Evolutionary conservation across 73 alveolate species (phyloP), one percentile per base, ranked within the genome.

Genomic region (Symbiodinium natans): DNA sequence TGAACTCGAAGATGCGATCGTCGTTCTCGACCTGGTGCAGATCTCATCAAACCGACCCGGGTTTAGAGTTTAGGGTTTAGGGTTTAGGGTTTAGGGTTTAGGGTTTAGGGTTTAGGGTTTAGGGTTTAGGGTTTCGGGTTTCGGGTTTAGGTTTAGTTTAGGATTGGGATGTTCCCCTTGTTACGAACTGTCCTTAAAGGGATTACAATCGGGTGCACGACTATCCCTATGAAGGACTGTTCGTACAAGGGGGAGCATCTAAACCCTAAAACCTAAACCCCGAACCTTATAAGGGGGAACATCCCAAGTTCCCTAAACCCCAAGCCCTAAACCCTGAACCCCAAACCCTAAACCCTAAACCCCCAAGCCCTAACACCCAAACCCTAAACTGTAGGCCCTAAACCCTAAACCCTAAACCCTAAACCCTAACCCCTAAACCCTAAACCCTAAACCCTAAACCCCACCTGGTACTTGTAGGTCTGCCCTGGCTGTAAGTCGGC

Each of bases 21-120:
- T 87, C 83, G 21, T 54, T 87, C 41, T 87, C 94, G 59, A 87
- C 94, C 43, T 59, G 34, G 77, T 9, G 17, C 33, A 9, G 7
- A n/a, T 59, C 77, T 9, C 34, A 19, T n/a, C 27, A 25, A 59
- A 43, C 56, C 19, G 56, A 8, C 11, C 56, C 6, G 56, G 56
- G 56, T 11, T 43, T 43, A 43, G 56, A 11, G 56, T 43, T 43
- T 43, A 43, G 19, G 56, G 56, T 43, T 43, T 43, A 43, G 56
- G 56, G 56, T 43, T 6, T 46, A 46, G 59, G n/a, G n/a, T n/a
- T n/a, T n/a, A n/a, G n/a, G n/a, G n/a, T n/a, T n/a, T n/a, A n/a
- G n/a, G n/a, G n/a, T n/a, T n/a, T n/a, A n/a, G n/a, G n/a, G n/a
- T n/a, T n/a, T n/a, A n/a, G n/a, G n/a, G n/a, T n/a, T n/a, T n/a